These are phyloP conservation scores for Coemansia sp. DNA, from an alignment of 371 early-diverging fungal species.

Conservation along the genomic window DNA sequence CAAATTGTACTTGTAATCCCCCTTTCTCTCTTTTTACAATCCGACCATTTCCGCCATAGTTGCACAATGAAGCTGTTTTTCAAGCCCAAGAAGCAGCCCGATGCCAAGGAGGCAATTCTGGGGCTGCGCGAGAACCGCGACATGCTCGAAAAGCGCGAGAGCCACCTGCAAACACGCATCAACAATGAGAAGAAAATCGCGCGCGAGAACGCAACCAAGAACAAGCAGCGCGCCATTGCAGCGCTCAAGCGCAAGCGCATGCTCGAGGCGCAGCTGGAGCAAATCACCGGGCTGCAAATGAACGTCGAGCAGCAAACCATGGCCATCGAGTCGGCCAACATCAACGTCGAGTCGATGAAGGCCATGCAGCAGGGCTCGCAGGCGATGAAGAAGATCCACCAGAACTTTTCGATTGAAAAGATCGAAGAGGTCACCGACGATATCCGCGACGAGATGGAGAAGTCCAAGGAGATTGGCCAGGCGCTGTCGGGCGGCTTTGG, in stretches of 20 bases:
- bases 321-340: constrained; percentile 95
- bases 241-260: constrained; percentile 94
- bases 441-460: constrained; percentile 95
- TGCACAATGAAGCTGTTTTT: constrained; percentile 81
- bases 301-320: constrained; percentile 94
- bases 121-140: constrained; percentile 85
- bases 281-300: constrained; percentile 84
- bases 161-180: constrained; percentile 81
- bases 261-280: constrained; percentile 82
- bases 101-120: constrained; percentile 93
- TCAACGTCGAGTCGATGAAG: constrained; percentile 93
- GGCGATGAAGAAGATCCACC: constrained; percentile 94
- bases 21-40: too few species aligned
- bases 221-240: constrained; percentile 86
- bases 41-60: neutral
- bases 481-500: constrained; percentile 89
- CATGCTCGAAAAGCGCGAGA: constrained; percentile 94
- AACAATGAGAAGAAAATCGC: constrained; percentile 88
- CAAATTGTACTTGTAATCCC: neutral
- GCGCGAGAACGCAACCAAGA: constrained; percentile 87
- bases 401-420: constrained; percentile 88
- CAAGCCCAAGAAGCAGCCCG: constrained; percentile 74
- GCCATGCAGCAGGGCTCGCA: constrained; percentile 93
- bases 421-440: constrained; percentile 97
- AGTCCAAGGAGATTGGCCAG: constrained; percentile 92